Evolutionary conservation across 164 flowering plant species (phyloP).

Genomic region (Magnolia kwangsiensis): DNA sequence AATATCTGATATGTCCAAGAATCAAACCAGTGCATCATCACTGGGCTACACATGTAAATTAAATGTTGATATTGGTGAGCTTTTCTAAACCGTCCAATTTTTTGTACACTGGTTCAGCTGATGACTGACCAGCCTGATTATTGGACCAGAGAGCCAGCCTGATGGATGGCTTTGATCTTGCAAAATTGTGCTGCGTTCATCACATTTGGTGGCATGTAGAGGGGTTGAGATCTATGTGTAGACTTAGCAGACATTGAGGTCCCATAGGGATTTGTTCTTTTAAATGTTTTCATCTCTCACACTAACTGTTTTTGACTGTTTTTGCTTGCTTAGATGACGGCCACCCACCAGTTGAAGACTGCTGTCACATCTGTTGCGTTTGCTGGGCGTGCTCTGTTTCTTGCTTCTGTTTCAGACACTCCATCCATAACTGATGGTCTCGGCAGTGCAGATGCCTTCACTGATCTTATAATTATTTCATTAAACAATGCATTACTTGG

Average conservation of each 20-base stretch:
- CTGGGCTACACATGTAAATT: too few species aligned
- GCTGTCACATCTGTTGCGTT: constrained; percentile 91
- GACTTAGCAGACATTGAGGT: neutral
- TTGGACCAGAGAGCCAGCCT: too few species aligned
- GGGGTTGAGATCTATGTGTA: too few species aligned
- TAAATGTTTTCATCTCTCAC: neutral
- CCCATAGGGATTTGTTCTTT: neutral
- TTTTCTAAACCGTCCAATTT: too few species aligned
- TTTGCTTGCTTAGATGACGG: constrained; percentile 70
- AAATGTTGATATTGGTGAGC: too few species aligned
- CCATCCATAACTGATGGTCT: constrained; percentile 33
- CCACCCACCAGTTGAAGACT: constrained; percentile 93
- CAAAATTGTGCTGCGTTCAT: too few species aligned
- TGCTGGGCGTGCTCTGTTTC: constrained; percentile 78
- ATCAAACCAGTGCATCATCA: too few species aligned
- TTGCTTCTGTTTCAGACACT: constrained; percentile 49
- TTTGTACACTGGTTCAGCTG: too few species aligned
- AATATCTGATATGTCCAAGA: too few species aligned
- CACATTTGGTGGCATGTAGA: too few species aligned
- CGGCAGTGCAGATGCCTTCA: constrained; percentile 32
- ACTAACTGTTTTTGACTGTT: neutral
- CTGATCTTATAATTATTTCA: constrained; percentile 63
- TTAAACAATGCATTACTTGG: constrained; percentile 94
- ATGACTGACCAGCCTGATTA: too few species aligned
- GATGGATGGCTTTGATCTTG: too few species aligned